phyloP scores from a whole-genome alignment of 495 filamentous ascomycete species.

The Lasiosphaeris hirsuta region DNA sequence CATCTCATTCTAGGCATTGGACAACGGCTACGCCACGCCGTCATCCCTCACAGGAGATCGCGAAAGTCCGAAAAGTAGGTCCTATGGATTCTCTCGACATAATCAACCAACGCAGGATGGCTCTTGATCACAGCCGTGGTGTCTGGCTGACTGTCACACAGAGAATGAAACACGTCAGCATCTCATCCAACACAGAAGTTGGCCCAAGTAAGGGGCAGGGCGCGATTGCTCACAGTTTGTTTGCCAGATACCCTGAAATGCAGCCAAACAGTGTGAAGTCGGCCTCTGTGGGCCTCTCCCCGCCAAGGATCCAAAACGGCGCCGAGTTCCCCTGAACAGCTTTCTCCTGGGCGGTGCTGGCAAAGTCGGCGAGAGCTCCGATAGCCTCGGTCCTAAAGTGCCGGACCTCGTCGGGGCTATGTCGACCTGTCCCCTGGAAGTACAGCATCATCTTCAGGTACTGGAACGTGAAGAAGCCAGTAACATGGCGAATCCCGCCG shows the following conservation, averaged over 20 bases:
- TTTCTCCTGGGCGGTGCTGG: slow-evolving; percentile 24
- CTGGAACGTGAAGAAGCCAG: slow-evolving; percentile 41
- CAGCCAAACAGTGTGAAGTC: slow-evolving; percentile 54
- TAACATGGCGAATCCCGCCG: slow-evolving; percentile 45
- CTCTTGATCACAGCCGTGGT: slow-evolving; percentile 12
- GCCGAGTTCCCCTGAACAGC: slow-evolving; percentile 10
- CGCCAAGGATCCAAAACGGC: slow-evolving; percentile 53
- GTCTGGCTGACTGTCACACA: slow-evolving; percentile 11
- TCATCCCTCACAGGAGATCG: background rate
- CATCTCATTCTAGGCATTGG: too few species aligned
- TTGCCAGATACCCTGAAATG: slow-evolving; percentile 40
- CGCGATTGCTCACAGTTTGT: slow-evolving; percentile 6
- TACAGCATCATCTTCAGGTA: slow-evolving; percentile 38
- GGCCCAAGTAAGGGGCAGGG: background rate
- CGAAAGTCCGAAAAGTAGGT: slow-evolving; percentile 18
- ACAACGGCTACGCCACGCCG: too few species aligned
- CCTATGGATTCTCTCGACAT: slow-evolving; percentile 19
- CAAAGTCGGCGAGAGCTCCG: slow-evolving; percentile 36
- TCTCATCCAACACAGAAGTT: background rate
- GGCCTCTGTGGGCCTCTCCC: slow-evolving; percentile 46
- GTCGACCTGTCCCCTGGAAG: slow-evolving; percentile 51
- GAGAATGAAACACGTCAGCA: background rate
- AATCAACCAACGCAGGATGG: slow-evolving; percentile 11
- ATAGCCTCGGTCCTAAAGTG: slow-evolving; percentile 43
- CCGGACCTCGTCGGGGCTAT: slow-evolving; percentile 40